phyloP scores from a whole-genome alignment of 306 rosid genomes.

The Elaeagnus macrophylla region DNA sequence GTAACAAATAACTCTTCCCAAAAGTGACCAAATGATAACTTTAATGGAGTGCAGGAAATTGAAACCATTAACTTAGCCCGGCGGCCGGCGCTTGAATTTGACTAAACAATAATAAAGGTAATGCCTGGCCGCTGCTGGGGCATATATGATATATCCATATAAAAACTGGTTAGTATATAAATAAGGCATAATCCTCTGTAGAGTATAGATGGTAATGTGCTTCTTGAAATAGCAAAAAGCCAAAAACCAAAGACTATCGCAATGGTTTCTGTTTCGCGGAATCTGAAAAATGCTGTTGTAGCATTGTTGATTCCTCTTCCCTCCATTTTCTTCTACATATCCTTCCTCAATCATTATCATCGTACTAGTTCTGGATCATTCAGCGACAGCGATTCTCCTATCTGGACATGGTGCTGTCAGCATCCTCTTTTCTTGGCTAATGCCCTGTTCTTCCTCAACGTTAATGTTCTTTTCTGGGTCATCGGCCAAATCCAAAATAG shows the following conservation, averaged over 20 bases:
- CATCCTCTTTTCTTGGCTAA: conserved; percentile 79
- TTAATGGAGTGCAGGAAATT: too few relatives aligned
- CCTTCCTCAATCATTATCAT: conserved; percentile 38
- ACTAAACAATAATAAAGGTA: too few relatives aligned
- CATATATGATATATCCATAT: too few relatives aligned
- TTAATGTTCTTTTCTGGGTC: conserved; percentile 81
- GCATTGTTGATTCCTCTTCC: conserved; percentile 71
- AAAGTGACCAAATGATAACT: too few relatives aligned
- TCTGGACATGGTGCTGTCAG: conserved; percentile 69
- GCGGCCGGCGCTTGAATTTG: too few relatives aligned
- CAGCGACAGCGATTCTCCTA: conserved; percentile 17
- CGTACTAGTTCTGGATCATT: background rate
- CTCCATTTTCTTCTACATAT: conserved; percentile 53
- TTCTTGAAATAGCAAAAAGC: background rate
- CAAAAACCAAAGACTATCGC: background rate
- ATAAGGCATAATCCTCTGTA: too few relatives aligned
- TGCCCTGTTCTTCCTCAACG: conserved; percentile 71
- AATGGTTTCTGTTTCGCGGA: conserved; percentile 25
- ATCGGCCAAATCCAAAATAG: conserved; percentile 55
- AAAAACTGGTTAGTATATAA: too few relatives aligned
- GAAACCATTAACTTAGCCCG: too few relatives aligned
- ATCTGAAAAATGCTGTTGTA: conserved; percentile 46
- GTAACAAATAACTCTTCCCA: too few relatives aligned
- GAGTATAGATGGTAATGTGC: too few relatives aligned
- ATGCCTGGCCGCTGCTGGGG: too few relatives aligned